These are phyloP conservation scores for Logfia minima DNA, from an alignment of 129 eudicot genomes.

Conservation along the genomic window DNA sequence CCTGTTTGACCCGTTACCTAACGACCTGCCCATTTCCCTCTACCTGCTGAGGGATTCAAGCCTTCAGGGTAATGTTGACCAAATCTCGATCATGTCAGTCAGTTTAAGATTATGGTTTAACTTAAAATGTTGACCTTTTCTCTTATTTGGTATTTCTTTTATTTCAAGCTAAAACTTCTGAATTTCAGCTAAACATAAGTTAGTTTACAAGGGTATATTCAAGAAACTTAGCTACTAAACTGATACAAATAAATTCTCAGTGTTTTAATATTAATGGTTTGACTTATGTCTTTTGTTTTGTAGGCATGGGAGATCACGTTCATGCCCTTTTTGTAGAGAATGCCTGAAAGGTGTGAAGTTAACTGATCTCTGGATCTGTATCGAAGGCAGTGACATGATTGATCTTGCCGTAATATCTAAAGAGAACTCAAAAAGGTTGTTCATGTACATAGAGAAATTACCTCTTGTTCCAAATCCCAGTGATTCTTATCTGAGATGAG, in stretches of 20 bases:
- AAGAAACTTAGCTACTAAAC: background rate
- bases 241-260: background rate
- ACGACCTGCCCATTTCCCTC: background rate
- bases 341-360: slow-evolving; percentile 53
- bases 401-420: slow-evolving; percentile 42
- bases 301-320: slow-evolving; percentile 59
- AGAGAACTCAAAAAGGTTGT: slow-evolving; percentile 60
- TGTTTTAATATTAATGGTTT: background rate
- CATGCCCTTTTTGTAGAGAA: slow-evolving; percentile 75
- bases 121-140: background rate
- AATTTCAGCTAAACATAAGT: background rate
- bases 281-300: slow-evolving; percentile 13
- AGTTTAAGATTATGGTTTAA: background rate
- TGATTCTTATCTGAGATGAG: background rate
- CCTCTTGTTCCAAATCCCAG: slow-evolving; percentile 36
- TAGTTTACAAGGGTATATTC: background rate
- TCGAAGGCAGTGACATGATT: slow-evolving; percentile 41
- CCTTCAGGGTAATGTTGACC: background rate
- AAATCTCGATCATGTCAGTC: background rate
- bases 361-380: slow-evolving; percentile 59
- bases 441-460: slow-evolving; percentile 57
- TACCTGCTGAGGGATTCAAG: background rate
- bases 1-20: background rate
- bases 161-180: background rate
- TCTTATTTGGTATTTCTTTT: background rate